phyloP scores from a whole-genome alignment of 2,329 filamentous ascomycete genomes.

The Lasiodiplodia hormozganensis region DNA sequence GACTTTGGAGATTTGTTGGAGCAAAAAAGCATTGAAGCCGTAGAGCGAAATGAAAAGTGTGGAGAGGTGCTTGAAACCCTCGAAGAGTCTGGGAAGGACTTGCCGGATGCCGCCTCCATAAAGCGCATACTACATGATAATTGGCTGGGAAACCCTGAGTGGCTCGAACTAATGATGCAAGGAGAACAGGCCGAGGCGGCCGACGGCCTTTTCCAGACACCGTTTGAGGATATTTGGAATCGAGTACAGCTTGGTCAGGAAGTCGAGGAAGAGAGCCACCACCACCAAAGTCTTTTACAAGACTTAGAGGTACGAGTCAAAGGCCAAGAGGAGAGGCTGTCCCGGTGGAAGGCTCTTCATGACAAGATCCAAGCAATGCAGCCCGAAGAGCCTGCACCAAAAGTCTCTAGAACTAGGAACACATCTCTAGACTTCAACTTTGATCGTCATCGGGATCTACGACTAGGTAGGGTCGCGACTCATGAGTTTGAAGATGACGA shows the following conservation, averaged over 20 bases:
- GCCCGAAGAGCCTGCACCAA: conserved; percentile 30
- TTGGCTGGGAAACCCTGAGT: conserved; percentile 79
- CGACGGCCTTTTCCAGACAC: conserved; percentile 69
- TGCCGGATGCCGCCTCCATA: conserved; percentile 47
- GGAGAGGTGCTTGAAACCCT: conserved; percentile 41
- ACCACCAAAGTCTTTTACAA: conserved; percentile 59
- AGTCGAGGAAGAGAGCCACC: conserved; percentile 54
- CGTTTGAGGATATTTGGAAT: conserved; percentile 76
- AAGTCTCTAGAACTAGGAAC: background rate
- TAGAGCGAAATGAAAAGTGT: conserved; percentile 57
- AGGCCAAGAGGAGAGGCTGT: conserved; percentile 71
- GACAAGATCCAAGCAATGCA: conserved; percentile 43
- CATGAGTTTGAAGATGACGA: background rate
- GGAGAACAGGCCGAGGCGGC: conserved; percentile 65
- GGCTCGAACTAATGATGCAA: conserved; percentile 73
- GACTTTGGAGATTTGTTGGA: conserved; percentile 71
- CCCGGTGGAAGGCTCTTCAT: conserved; percentile 76
- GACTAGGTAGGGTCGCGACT: conserved; percentile 26
- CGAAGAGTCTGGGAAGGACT: conserved; percentile 30
- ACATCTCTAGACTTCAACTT: conserved; percentile 38
- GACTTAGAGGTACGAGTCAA: conserved; percentile 74
- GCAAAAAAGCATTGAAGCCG: conserved; percentile 66
- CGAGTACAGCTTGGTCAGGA: conserved; percentile 67
- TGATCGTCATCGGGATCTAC: conserved; percentile 42
- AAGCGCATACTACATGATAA: conserved; percentile 71